Evolutionary conservation across 768 basidiomycete species (phyloP).

Genomic region (Trametes punicea): DNA sequence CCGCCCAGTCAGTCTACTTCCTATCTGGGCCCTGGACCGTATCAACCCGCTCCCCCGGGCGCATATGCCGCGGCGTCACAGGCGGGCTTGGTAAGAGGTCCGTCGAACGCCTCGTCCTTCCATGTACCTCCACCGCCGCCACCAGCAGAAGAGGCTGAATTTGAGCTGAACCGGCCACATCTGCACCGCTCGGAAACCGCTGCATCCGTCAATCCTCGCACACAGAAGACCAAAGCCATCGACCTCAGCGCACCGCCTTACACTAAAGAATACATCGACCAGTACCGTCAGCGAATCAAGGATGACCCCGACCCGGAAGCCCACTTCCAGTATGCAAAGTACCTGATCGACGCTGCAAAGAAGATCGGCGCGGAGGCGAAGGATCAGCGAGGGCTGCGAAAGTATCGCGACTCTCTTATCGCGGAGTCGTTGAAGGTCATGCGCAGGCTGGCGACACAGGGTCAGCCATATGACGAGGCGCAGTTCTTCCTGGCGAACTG

Average conservation of each 20-base stretch:
- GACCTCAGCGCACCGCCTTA: constrained; percentile 82
- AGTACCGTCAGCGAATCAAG: constrained; percentile 96
- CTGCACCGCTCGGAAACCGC: constrained; percentile 58
- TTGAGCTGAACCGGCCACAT: constrained; percentile 51
- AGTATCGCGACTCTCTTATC: constrained; percentile 86
- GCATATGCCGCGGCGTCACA: constrained; percentile 22
- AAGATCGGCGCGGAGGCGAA: constrained; percentile 72
- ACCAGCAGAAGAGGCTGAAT: constrained; percentile 38
- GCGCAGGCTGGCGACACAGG: constrained; percentile 88
- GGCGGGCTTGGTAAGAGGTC: constrained; percentile 9
- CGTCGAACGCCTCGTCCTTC: constrained; percentile 18
- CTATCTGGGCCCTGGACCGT: constrained; percentile 19
- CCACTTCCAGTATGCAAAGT: constrained; percentile 97
- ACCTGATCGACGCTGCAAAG: constrained; percentile 96
- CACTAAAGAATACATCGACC: constrained; percentile 95
- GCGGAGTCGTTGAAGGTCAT: constrained; percentile 89
- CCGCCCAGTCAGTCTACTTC: constrained; percentile 19
- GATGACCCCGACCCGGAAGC: constrained; percentile 97
- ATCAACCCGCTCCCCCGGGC: constrained; percentile 19
- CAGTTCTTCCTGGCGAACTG: constrained; percentile 99
- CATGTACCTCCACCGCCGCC: constrained; percentile 14
- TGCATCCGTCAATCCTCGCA: constrained; percentile 52
- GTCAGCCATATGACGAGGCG: constrained; percentile 89
- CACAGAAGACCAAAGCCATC: constrained; percentile 73
- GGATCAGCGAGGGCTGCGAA: constrained; percentile 82